These are phyloP conservation scores for Cystobasidium slooffiae DNA, from an alignment of 1,284 basidiomycete genomes.

Conservation along the genomic window DNA sequence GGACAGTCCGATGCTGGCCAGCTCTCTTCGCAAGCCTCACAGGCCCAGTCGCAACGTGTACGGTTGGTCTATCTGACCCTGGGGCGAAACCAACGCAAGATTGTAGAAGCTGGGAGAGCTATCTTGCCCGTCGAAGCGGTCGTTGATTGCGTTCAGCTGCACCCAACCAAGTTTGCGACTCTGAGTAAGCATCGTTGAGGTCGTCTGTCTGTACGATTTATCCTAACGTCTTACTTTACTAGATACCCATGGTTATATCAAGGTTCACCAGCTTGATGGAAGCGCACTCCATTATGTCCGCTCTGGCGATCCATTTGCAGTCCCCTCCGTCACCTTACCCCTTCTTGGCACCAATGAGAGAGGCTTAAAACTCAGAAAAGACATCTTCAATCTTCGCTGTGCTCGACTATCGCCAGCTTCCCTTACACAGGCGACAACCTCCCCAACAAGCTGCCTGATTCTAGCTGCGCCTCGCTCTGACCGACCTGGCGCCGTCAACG, in stretches of 20 bases:
- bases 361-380: not conserved
- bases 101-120: slow-evolving; percentile 3
- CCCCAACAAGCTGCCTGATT: not conserved
- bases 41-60: not conserved
- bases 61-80: not conserved
- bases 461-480: not conserved
- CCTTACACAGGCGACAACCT: not conserved
- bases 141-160: not conserved
- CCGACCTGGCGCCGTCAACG: slow-evolving; percentile 1
- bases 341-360: not conserved
- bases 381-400: not conserved
- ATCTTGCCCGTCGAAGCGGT: not conserved
- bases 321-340: not conserved
- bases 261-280: not conserved
- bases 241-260: not conserved
- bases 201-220: not conserved
- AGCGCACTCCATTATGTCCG: slow-evolving; percentile 3
- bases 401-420: slow-evolving; percentile 4
- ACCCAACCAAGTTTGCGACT: not conserved
- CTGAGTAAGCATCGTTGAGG: slow-evolving; percentile 1
- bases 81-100: not conserved
- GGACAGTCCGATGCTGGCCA: slow-evolving; percentile 4
- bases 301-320: slow-evolving; percentile 1
- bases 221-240: not conserved
- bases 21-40: not conserved